These are phyloP conservation scores for Trypanosoma lewisi DNA, from an alignment of 208 protist genomes.

Conservation along the genomic window DNA sequence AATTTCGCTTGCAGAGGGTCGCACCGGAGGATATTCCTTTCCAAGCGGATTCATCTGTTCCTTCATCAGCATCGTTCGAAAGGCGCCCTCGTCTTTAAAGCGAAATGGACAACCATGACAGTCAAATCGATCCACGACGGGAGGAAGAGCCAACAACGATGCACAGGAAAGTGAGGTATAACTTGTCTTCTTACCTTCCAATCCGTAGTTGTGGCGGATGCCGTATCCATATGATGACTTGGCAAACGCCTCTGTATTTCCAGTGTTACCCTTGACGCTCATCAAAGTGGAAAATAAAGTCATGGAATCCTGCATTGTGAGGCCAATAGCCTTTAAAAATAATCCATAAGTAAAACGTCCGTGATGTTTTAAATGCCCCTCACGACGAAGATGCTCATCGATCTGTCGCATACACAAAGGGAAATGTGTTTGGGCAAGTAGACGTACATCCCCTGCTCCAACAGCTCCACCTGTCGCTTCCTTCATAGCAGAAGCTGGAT, in stretches of 20 bases:
- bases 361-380: constrained; percentile 89
- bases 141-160: constrained; percentile 80
- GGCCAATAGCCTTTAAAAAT: constrained; percentile 90
- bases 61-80: constrained; percentile 50
- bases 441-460: constrained; percentile 66
- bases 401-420: constrained; percentile 90
- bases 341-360: constrained; percentile 88
- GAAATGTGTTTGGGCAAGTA: constrained; percentile 83
- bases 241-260: constrained; percentile 66
- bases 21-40: constrained; percentile 39
- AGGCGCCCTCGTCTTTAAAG: constrained; percentile 66
- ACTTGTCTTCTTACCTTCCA: constrained; percentile 90
- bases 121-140: constrained; percentile 71
- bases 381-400: constrained; percentile 74
- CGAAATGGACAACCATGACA: constrained; percentile 92
- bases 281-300: constrained; percentile 84
- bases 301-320: constrained; percentile 82
- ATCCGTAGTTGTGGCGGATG: constrained; percentile 89
- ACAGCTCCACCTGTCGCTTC: constrained; percentile 59
- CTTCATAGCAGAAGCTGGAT: constrained; percentile 51
- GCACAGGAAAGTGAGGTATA: constrained; percentile 84
- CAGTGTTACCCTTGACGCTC: constrained; percentile 71
- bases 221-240: constrained; percentile 91
- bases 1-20: constrained; percentile 60
- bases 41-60: constrained; percentile 62